Evolutionary conservation across 2,329 filamentous ascomycete species (phyloP).

Genomic region (Fusarium sp.): DNA sequence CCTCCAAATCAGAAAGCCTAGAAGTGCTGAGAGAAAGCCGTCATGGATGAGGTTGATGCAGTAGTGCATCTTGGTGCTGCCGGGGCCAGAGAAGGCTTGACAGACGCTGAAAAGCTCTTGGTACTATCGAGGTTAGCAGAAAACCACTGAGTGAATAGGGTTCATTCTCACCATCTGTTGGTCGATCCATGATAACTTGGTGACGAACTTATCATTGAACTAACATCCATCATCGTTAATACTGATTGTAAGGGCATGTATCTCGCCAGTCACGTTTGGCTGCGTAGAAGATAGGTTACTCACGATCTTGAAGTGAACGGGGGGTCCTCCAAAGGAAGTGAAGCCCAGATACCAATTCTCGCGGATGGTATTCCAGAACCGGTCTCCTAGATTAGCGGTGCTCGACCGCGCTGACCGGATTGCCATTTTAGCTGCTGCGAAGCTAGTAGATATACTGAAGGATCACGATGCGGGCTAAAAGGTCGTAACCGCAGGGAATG

Average conservation of each 20-base stretch:
- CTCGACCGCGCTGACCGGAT: background rate
- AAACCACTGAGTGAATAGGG: rapidly evolving
- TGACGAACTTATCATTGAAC: conserved; percentile 63
- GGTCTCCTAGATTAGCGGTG: background rate
- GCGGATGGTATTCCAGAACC: conserved; percentile 5
- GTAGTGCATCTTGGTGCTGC: conserved; percentile 77
- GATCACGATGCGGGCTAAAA: background rate
- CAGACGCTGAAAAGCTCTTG: conserved; percentile 78
- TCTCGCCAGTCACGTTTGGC: background rate
- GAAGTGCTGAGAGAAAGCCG: conserved; percentile 67
- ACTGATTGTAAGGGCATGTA: background rate
- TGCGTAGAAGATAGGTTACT: no score
- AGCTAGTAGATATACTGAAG: background rate
- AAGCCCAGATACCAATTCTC: conserved; percentile 60
- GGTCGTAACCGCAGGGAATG: background rate
- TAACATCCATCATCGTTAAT: background rate
- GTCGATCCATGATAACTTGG: conserved; percentile 72
- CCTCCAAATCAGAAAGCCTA: conserved; percentile 75
- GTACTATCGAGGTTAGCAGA: conserved; percentile 59
- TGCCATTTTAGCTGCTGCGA: background rate
- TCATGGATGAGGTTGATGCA: conserved; percentile 74
- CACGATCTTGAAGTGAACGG: conserved; percentile 29
- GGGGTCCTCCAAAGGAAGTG: conserved; percentile 22
- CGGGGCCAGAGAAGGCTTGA: conserved; percentile 76
- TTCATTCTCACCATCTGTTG: conserved; percentile 67